These are phyloP conservation scores for Phytophthora pluvialis DNA, from an alignment of 352 stramenopile species.

Conservation along the genomic window DNA sequence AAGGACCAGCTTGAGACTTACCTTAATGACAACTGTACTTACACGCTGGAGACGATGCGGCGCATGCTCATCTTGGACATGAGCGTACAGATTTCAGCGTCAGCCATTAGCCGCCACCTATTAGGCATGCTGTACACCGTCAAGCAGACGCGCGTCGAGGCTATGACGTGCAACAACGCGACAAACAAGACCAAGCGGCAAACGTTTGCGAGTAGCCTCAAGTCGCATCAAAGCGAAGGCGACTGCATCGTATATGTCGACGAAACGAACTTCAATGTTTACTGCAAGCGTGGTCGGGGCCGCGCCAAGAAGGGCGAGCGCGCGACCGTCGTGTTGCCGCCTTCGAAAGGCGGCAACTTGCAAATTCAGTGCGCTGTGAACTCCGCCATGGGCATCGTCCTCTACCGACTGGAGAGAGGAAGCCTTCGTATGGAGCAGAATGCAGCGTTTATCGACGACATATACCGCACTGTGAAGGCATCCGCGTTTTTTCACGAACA, in stretches of 20 bases:
- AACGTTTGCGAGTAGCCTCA: background rate
- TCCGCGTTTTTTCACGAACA: conserved; percentile 2
- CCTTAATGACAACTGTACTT: conserved; percentile 6
- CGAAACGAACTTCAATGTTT: conserved; percentile 11
- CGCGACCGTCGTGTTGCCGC: background rate
- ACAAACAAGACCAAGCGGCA: conserved; percentile 6
- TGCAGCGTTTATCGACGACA: background rate
- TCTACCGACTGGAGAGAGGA: background rate
- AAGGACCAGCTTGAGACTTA: background rate
- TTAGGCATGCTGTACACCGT: conserved; percentile 6
- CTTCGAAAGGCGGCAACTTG: conserved; percentile 1
- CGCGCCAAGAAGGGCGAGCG: background rate
- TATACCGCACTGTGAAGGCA: background rate
- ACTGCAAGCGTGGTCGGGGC: background rate
- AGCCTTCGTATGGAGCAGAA: conserved; percentile 2
- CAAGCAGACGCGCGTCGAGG: conserved; percentile 2
- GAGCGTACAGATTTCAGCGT: background rate
- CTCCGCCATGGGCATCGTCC: background rate
- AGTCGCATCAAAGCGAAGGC: background rate
- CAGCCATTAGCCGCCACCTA: background rate
- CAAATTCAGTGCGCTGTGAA: conserved; percentile 3
- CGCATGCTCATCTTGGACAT: background rate
- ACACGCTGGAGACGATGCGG: background rate
- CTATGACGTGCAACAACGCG: conserved; percentile 1
- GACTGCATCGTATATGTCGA: conserved; percentile 12